Percentiles rank a stretch among this genome's conserved stretches.
Evolutionary conservation across 306 rosid genomes (phyloP).

Genomic region (Phaseolus lunatus): DNA sequence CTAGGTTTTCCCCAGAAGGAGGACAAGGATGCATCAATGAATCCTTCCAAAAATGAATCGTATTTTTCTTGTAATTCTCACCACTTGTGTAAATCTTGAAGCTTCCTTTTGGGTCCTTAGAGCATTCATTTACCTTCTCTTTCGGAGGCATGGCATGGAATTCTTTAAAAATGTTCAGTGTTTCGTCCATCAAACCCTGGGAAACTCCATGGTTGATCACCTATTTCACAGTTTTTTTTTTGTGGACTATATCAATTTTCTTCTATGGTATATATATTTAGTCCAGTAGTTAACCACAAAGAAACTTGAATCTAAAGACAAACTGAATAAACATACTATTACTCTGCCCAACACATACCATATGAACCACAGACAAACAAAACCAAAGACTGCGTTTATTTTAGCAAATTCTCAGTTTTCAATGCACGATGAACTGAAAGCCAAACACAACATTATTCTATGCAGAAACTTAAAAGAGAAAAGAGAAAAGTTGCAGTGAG

Average conservation of each 20-base stretch:
- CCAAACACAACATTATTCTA: too few species aligned
- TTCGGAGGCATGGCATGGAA: slow-evolving; percentile 66
- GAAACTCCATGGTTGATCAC: slow-evolving; percentile 80
- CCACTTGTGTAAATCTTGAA: slow-evolving; percentile 73
- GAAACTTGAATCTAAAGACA: too few species aligned
- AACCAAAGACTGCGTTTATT: too few species aligned
- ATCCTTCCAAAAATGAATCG: slow-evolving; percentile 73
- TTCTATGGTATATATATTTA: too few species aligned
- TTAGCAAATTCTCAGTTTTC: too few species aligned
- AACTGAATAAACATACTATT: too few species aligned
- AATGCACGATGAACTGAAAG: too few species aligned
- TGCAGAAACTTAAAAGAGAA: too few species aligned
- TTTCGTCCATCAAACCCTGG: slow-evolving; percentile 50
- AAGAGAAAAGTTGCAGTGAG: neutral
- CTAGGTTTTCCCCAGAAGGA: slow-evolving; percentile 54
- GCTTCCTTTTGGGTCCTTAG: slow-evolving; percentile 59
- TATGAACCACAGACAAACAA: too few species aligned
- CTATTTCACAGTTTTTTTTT: slow-evolving; percentile 35
- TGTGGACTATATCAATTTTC: neutral
- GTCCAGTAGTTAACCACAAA: too few species aligned
- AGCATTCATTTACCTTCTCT: slow-evolving; percentile 68
- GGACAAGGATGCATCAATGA: slow-evolving; percentile 67
- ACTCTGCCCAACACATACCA: too few species aligned
- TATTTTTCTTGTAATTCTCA: slow-evolving; percentile 54
- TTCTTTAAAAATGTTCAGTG: slow-evolving; percentile 57